phyloP scores from a whole-genome alignment of 2,329 filamentous ascomycete species.

The Teratosphaeriaceae sp. region DNA sequence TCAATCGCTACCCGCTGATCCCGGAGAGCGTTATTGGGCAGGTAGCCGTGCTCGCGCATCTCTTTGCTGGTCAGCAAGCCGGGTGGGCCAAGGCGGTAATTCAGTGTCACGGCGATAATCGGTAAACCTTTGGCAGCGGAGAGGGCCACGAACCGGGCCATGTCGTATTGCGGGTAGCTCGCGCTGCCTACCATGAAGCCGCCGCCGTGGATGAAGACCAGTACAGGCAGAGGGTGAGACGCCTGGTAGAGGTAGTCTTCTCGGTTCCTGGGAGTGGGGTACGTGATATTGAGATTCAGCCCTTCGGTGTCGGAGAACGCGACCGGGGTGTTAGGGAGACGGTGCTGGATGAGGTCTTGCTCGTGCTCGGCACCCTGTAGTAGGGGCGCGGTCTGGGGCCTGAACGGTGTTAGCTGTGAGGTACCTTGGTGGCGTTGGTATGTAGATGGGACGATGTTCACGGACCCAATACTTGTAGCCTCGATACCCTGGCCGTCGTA shows the following conservation, averaged over 20 bases:
- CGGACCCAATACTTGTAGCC: conserved; percentile 32
- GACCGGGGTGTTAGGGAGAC: conserved; percentile 25
- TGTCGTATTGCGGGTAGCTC: conserved; percentile 39
- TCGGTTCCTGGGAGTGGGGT: conserved; percentile 26
- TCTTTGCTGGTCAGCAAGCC: conserved; percentile 32
- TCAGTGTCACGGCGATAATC: conserved; percentile 24
- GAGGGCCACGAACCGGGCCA: conserved; percentile 41
- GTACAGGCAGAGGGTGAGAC: conserved; percentile 39
- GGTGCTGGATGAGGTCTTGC: conserved; percentile 44
- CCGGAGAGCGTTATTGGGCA: conserved; percentile 19
- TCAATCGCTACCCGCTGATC: conserved; percentile 31
- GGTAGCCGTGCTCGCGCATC: conserved; percentile 24
- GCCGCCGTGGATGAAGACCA: conserved; percentile 50
- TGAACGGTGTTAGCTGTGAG: neutral
- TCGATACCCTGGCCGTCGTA: conserved; percentile 21
- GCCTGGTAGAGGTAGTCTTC: neutral
- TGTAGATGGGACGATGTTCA: neutral
- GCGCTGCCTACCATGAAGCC: conserved; percentile 45
- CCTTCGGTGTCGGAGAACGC: conserved; percentile 41
- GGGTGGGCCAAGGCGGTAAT: conserved; percentile 41
- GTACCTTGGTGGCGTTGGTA: no score
- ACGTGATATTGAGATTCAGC: conserved; percentile 47
- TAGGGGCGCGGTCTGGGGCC: conserved; percentile 11
- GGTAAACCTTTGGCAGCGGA: conserved; percentile 38
- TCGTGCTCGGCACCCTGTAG: conserved; percentile 40